phyloP scores from a whole-genome alignment of 495 filamentous ascomycete genomes.

The Evernia prunastri region DNA sequence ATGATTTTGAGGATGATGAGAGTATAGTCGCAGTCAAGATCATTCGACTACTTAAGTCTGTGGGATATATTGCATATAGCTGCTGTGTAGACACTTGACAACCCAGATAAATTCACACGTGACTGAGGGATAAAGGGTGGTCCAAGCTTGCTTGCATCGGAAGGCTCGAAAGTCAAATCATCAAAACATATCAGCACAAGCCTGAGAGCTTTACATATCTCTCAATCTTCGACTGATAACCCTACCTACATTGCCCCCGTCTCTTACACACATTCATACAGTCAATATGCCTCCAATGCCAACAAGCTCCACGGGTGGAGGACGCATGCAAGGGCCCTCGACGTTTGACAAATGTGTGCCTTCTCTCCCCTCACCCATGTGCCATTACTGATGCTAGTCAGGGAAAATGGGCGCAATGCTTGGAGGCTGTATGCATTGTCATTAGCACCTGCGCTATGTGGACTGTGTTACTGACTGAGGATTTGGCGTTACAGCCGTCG shows the following conservation, averaged over 20 bases:
- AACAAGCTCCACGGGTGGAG: conserved; percentile 35
- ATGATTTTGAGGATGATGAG: not conserved
- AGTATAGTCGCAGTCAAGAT: too few species aligned
- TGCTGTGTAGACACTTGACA: not conserved
- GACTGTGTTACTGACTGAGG: not conserved
- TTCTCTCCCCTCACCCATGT: not conserved
- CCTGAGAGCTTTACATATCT: not conserved
- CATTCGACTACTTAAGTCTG: not conserved
- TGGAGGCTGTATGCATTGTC: conserved; percentile 72
- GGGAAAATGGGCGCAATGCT: conserved; percentile 98
- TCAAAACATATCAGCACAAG: not conserved
- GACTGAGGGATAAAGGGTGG: too few species aligned
- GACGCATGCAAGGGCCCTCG: conserved; percentile 57
- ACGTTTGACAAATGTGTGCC: conserved; percentile 86
- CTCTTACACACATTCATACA: not conserved
- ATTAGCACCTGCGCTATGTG: not conserved
- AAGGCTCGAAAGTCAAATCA: not conserved
- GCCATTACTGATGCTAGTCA: conserved; percentile 38
- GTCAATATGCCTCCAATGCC: conserved; percentile 62
- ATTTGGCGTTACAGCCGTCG: conserved; percentile 58
- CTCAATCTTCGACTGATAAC: not conserved
- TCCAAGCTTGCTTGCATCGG: not conserved
- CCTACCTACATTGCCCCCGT: too few species aligned
- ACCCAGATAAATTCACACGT: not conserved
- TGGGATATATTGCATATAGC: not conserved